Conservation (phyloP, 2,329 filamentous ascomycete species). For the Colletotrichum melonis region DNA sequence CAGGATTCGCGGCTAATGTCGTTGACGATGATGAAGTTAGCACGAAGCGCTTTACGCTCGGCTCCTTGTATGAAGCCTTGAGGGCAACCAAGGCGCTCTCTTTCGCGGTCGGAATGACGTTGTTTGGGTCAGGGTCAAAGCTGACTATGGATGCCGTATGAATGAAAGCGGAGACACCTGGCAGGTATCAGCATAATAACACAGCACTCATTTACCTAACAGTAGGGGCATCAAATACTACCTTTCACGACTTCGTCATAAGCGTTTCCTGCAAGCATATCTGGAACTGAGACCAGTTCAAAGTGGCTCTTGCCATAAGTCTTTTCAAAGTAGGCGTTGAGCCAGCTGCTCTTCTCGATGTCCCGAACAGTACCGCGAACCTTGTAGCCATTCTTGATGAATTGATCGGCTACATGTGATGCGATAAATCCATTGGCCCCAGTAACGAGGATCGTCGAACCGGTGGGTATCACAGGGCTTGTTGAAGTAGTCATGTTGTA, state of each 20-base stretch:
- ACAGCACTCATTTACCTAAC: too few species aligned
- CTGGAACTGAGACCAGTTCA: slow-evolving; percentile 46
- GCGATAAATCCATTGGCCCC: slow-evolving; percentile 55
- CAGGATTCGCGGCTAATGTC: slow-evolving; percentile 35
- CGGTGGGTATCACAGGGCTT: slow-evolving; percentile 38
- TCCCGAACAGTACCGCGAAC: slow-evolving; percentile 58
- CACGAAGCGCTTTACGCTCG: slow-evolving; percentile 53
- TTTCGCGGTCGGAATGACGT: slow-evolving; percentile 50
- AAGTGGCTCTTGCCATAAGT: slow-evolving; percentile 48
- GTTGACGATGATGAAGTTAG: slow-evolving; percentile 50
- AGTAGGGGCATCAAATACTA: background rate
- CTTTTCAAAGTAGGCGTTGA: slow-evolving; percentile 43
- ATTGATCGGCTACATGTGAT: slow-evolving; percentile 51
- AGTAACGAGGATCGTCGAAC: slow-evolving; percentile 52
- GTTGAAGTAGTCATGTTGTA: background rate
- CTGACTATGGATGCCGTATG: slow-evolving; percentile 51
- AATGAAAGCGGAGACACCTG: slow-evolving; percentile 43
- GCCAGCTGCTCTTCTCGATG: slow-evolving; percentile 45
- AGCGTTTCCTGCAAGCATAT: slow-evolving; percentile 44
- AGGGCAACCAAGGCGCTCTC: slow-evolving; percentile 44
- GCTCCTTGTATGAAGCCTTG: slow-evolving; percentile 46
- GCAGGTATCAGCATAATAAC: background rate
- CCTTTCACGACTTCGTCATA: slow-evolving; percentile 44
- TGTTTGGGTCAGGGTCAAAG: slow-evolving; percentile 49
- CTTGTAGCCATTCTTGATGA: slow-evolving; percentile 52